These are phyloP conservation scores for Colletotrichum plurivorum DNA, from an alignment of 2,329 filamentous ascomycete species.

Conservation along the genomic window DNA sequence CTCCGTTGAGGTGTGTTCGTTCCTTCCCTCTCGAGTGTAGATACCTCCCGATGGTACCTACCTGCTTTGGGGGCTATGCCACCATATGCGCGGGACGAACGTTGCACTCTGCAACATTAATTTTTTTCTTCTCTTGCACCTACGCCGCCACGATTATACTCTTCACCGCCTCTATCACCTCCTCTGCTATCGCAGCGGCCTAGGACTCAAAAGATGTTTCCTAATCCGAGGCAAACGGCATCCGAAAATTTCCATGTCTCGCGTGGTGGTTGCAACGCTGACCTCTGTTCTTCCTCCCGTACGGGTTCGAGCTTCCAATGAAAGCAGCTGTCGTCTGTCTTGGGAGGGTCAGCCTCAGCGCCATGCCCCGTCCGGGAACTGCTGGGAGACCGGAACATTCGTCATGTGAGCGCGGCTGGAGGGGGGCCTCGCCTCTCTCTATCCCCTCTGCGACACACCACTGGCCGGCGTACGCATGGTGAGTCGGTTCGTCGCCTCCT, in stretches of 20 bases:
- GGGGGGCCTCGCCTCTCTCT: neutral
- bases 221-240: constrained; percentile 1
- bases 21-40: no score
- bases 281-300: constrained; percentile 3
- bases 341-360: constrained; percentile 34
- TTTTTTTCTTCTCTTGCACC: constrained; percentile 14
- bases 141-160: constrained; percentile 1
- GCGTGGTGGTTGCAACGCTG: constrained; percentile 39
- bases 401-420: constrained; percentile 29
- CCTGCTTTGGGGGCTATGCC: constrained; percentile 9
- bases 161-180: constrained; percentile 27
- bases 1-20: neutral
- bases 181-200: constrained; percentile 7
- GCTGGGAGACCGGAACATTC: constrained; percentile 18
- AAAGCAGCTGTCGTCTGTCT: constrained; percentile 5
- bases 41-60: neutral
- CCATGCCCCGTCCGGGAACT: constrained; percentile 33
- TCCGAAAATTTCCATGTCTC: constrained; percentile 31
- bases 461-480: neutral
- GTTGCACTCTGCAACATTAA: constrained; percentile 14
- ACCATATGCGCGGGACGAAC: constrained; percentile 24
- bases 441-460: constrained; percentile 12
- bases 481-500: constrained; percentile 24
- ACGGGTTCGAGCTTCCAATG: constrained; percentile 5
- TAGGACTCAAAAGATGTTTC: constrained; percentile 2